Percentiles rank a stretch among this genome's conserved stretches.
Evolutionary conservation across 2,329 filamentous ascomycete species (phyloP).

Genomic region (Aspergillus pseudotamarii): DNA sequence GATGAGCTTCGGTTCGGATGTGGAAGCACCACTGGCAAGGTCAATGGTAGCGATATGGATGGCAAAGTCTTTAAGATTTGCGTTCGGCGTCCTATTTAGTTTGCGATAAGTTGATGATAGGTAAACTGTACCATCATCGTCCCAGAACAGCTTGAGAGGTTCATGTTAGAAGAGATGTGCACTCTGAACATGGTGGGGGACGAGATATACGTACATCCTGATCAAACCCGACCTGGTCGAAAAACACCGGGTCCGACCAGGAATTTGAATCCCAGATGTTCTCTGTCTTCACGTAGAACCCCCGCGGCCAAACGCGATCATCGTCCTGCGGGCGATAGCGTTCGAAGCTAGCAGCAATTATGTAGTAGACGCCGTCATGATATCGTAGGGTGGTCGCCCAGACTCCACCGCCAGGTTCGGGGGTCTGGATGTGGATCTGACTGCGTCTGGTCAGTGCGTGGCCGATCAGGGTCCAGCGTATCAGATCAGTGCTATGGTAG

Average conservation of each 20-base stretch:
- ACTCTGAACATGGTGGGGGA: background rate
- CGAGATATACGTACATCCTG: slow-evolving; percentile 48
- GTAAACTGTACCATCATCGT: slow-evolving; percentile 54
- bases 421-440: slow-evolving; percentile 40
- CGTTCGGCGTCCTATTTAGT: slow-evolving; percentile 41
- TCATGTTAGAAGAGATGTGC: background rate
- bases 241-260: slow-evolving; percentile 59
- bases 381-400: slow-evolving; percentile 56
- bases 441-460: slow-evolving; percentile 37
- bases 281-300: slow-evolving; percentile 58
- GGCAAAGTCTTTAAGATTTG: slow-evolving; percentile 55
- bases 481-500: slow-evolving; percentile 56
- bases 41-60: slow-evolving; percentile 42
- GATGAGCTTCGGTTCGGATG: slow-evolving; percentile 36
- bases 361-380: slow-evolving; percentile 48
- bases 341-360: slow-evolving; percentile 51
- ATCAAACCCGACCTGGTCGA: slow-evolving; percentile 58
- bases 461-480: slow-evolving; percentile 43
- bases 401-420: slow-evolving; percentile 38
- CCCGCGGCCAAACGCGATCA: slow-evolving; percentile 55
- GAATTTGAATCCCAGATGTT: slow-evolving; percentile 55
- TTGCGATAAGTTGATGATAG: slow-evolving; percentile 46
- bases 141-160: slow-evolving; percentile 53
- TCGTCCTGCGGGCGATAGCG: slow-evolving; percentile 42
- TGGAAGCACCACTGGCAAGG: slow-evolving; percentile 35